Evolutionary conservation across 2,329 filamentous ascomycete genomes (phyloP), one percentile per base, ranked within the genome.

Genomic region (Fusarium sp.): DNA sequence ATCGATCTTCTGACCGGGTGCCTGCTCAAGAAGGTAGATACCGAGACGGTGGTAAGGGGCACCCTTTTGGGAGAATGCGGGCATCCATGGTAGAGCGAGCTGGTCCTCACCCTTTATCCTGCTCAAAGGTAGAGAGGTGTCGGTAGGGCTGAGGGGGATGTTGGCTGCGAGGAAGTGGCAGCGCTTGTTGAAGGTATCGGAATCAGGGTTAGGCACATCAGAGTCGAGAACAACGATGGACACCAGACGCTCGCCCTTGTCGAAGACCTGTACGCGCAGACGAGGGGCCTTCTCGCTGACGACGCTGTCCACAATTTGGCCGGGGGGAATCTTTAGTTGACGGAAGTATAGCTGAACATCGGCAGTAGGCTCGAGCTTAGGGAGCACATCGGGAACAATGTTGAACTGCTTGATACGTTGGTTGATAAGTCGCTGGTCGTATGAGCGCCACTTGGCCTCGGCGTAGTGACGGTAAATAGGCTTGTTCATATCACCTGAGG

Each of bases 391-490:
- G 16, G 96, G 96, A 9, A 97, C 88, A 60, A 99, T 90, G 76
- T 90, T 87, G 85, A 98, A 92, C 79, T 97, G 94, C 51, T 88
- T 84, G 76, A 98, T 91, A 78, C 96, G 92, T 84, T 99, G 96
- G 68, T 90, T 85, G 69, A 97, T 88, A 69, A 98, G 83, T 74
- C 90, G 89, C 74, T 91, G 89, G 78, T 94, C 91, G 83, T 96
- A 94, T 70, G 89, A 86, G 74, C 91, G 90, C 96, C 96, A 99
- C 84, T 97, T 94, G 75, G 87, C 84, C 77, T 97, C 88, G 65
- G 95, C 93, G 53, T 98, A 91, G 80, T 92, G 88, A 70, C 95
- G 92, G 84, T 99, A 99, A 78, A 99, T 94, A 69, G 95, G 95
- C 81, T 97, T 97, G 84, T 89, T 91, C 94, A 98, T 95, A 81